phyloP scores from a whole-genome alignment of 805 yeast species.

The Yamadazyma takamatsuzukensis region DNA sequence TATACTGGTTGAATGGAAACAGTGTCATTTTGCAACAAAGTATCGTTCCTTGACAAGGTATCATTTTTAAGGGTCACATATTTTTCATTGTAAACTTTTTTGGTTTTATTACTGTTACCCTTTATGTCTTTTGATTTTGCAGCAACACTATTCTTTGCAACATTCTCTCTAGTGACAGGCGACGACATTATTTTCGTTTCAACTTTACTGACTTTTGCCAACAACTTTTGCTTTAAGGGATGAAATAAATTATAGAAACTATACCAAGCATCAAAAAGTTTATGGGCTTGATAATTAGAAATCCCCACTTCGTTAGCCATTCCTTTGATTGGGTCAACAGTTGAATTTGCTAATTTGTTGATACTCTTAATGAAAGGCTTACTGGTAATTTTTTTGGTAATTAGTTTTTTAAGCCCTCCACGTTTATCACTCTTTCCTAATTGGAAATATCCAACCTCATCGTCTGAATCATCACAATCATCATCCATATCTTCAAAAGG shows the following conservation, averaged over 20 bases:
- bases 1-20: too few species aligned
- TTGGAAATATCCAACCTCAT: conserved; percentile 1
- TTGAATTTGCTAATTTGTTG: conserved; percentile 3
- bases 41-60: too few species aligned
- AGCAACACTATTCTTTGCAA: too few species aligned
- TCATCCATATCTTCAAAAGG: conserved; percentile 3
- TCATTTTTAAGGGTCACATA: too few species aligned
- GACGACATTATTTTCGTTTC: too few species aligned
- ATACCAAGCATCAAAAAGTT: conserved; percentile 4
- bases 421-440: conserved; percentile 1
- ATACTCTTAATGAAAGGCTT: conserved; percentile 4
- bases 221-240: conserved; percentile 4
- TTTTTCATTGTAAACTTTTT: too few species aligned
- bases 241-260: conserved; percentile 5
- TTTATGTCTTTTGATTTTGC: too few species aligned
- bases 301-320: conserved; percentile 4
- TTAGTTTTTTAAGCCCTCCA: conserved; percentile 3
- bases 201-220: too few species aligned
- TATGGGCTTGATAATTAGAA: not conserved
- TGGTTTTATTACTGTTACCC: too few species aligned
- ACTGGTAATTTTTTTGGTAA: conserved; percentile 1
- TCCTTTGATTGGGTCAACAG: conserved; percentile 1
- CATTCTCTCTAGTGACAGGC: too few species aligned
- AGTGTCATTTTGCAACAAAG: too few species aligned
- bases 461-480: conserved; percentile 3